These are phyloP conservation scores for Penicillium paneum DNA, from an alignment of 2,329 filamentous ascomycete genomes.

Conservation along the genomic window DNA sequence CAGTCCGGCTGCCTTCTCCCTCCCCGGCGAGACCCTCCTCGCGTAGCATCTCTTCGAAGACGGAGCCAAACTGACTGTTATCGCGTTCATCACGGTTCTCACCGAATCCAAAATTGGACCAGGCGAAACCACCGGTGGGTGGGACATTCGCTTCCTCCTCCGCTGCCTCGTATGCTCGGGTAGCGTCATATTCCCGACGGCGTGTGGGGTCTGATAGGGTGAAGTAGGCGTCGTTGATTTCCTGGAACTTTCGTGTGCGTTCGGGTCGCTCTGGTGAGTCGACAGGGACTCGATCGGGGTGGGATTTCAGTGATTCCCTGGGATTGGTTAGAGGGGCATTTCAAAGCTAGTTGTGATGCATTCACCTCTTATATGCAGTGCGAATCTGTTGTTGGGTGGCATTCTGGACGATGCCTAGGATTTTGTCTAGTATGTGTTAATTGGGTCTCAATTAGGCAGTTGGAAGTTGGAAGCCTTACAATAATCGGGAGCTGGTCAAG, in stretches of 20 bases:
- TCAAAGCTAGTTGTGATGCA: background rate
- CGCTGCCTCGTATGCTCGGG: constrained; percentile 54
- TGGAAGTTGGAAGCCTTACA: constrained; percentile 33
- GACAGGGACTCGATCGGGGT: constrained; percentile 83
- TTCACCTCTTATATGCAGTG: constrained; percentile 86
- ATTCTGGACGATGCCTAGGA: constrained; percentile 69
- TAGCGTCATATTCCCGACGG: constrained; percentile 78
- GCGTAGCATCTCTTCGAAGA: constrained; percentile 86
- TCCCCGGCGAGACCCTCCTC: constrained; percentile 79
- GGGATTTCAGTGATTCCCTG: constrained; percentile 86
- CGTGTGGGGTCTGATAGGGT: constrained; percentile 76
- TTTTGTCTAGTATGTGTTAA: constrained; percentile 55
- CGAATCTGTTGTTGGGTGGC: constrained; percentile 81
- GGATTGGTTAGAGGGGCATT: constrained; percentile 10
- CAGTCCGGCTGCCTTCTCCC: constrained; percentile 36
- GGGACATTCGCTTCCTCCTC: constrained; percentile 51
- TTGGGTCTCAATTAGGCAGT: background rate
- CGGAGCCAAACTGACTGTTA: constrained; percentile 79
- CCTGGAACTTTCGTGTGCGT: constrained; percentile 85
- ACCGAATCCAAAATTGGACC: constrained; percentile 68
- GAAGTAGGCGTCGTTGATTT: constrained; percentile 91
- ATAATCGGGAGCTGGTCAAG: constrained; percentile 37
- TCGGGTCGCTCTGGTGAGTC: constrained; percentile 77
- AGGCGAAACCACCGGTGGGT: constrained; percentile 61
- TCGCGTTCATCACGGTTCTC: constrained; percentile 38